A percentile compares a stretch with the other conserved stretches of the same genome.
Conservation (phyloP, 2,329 filamentous ascomycete genomes). For the Aspergillus tamarii region DNA sequence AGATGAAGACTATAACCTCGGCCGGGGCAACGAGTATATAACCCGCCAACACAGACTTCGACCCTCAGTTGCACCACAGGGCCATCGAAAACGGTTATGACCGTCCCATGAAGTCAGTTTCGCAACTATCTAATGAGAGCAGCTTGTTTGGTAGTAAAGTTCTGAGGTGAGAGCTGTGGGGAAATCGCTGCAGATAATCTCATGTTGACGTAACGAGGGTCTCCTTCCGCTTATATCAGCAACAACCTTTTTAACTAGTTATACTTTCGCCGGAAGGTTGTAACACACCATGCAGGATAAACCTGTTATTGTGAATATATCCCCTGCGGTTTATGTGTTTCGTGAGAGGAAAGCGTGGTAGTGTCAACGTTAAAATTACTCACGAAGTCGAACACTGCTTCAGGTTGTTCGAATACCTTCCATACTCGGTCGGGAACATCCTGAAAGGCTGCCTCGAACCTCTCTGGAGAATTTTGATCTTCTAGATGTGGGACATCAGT, state of each 20-base stretch:
- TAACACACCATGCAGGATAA: background rate
- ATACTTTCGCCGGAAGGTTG: background rate
- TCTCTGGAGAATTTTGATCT: conserved; percentile 70
- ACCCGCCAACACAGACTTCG: background rate
- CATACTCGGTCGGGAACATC: conserved; percentile 71
- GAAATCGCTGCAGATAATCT: background rate
- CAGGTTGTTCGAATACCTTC: conserved; percentile 80
- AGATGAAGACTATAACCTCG: background rate
- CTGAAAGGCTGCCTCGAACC: conserved; percentile 84
- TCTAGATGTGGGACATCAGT: conserved; percentile 74
- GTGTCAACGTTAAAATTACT: conserved; percentile 27
- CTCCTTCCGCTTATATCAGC: background rate
- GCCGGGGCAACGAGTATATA: background rate
- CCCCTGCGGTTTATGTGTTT: background rate
- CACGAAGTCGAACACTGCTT: conserved; percentile 56
- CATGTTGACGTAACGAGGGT: conserved; percentile 23
- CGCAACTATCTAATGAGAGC: background rate
- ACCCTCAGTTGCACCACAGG: background rate
- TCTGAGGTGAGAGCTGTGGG: background rate
- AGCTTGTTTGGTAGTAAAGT: background rate
- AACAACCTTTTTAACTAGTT: background rate
- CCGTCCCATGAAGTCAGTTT: background rate
- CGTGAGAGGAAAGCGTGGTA: background rate
- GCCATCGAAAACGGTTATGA: background rate
- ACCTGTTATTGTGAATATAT: background rate